Evolutionary conservation across 495 filamentous ascomycete genomes (phyloP), one percentile per base, ranked within the genome.

Genomic region (Xylaria castorea): DNA sequence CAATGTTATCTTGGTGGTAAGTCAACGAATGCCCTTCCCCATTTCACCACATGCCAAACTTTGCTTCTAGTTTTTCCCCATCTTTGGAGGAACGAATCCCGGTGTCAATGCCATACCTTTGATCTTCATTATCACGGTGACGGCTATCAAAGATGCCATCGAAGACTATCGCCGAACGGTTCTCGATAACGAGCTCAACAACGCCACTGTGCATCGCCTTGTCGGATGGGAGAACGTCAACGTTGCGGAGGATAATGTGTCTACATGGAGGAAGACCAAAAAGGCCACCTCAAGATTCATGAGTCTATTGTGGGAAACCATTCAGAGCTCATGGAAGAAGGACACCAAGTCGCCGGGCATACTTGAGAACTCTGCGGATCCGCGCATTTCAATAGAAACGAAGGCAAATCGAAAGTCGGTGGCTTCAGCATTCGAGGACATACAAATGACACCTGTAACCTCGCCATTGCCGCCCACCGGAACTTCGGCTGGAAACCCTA

Each of bases 381-480:
- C 86, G n/a, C 89, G 93, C 64, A 81, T 81, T 34, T 95, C 94
- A 4, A 85, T 90, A 71, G 88, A 94, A 71, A 91, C 92, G 0
- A 82, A 80, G 71, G 84, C 77, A 44, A 81, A 88, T 63, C 88
- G 91, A 34, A 86, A 89, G 22, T 93, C 92, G 1, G 86, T 88
- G 72, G 76, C 83, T 60, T 88, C 89, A 5, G 80, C 83, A 5
- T 80, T 80, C 20, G 87, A 88, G 70, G 84, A 88, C 6, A 96
- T 98, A 73, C 95, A 95, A 80, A 98, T 99, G 97, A 98, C 94
- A 2, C 94, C 94, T 5, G 96, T 98, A 61, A 91, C 92, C 16
- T 97, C 95, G 11, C 94, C 94, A 4, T 81, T 90, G 0, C 90
- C 92, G 20, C 84, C 80, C 6, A 72, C 79, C 25, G 73, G 79